Percentiles rank a stretch among this genome's conserved stretches.
phyloP scores from a whole-genome alignment of 164 flowering plant genomes.

The Litsea cubeba region DNA sequence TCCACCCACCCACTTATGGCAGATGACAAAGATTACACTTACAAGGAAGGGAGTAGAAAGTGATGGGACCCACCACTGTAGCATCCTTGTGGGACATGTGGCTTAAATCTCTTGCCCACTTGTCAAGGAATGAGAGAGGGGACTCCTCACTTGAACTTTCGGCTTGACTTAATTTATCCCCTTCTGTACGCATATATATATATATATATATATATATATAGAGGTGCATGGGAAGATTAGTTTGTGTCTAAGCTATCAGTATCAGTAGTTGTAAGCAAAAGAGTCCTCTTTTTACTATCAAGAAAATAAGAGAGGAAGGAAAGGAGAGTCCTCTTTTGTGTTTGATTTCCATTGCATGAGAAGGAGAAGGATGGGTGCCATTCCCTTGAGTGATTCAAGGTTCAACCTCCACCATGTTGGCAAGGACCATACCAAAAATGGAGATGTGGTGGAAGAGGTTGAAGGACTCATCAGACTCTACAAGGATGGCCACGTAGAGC shows the following conservation, averaged over 20 bases:
- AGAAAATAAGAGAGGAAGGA: no score
- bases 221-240: not conserved
- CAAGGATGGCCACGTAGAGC: slow-evolving; percentile 55
- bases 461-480: slow-evolving; percentile 47
- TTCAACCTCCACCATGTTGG: slow-evolving; percentile 12
- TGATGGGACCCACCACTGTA: not conserved
- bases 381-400: slow-evolving; percentile 27
- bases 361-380: slow-evolving; percentile 34
- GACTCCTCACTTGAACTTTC: slow-evolving; percentile 6
- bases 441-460: slow-evolving; percentile 33
- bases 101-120: slow-evolving; percentile 30
- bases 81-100: slow-evolving; percentile 16
- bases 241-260: not conserved
- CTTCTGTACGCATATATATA: not conserved
- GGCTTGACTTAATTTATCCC: not conserved
- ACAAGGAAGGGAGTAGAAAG: not conserved
- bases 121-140: slow-evolving; percentile 14
- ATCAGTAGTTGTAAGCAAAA: not conserved
- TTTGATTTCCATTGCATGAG: slow-evolving; percentile 11
- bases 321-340: not conserved
- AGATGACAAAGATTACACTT: slow-evolving; percentile 9
- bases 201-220: not conserved
- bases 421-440: slow-evolving; percentile 21
- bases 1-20: slow-evolving; percentile 8
- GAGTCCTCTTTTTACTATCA: no score